Evolutionary conservation across 768 basidiomycete genomes (phyloP).

Genomic region (Rhodotorula babjevae): DNA sequence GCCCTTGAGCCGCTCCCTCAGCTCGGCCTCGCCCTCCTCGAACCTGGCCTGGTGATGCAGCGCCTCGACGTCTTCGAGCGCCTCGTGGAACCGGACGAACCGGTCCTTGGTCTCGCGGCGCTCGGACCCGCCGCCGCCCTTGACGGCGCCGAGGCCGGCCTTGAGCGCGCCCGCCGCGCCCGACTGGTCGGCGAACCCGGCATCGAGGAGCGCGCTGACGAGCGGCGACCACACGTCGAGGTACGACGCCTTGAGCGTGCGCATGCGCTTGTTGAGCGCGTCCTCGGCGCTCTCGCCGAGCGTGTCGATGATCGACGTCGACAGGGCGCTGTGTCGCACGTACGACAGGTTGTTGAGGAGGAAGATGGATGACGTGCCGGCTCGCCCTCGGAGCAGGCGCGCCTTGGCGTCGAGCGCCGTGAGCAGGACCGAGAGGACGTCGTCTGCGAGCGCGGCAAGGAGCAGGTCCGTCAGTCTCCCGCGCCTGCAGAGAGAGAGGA

Average conservation of each 20-base stretch:
- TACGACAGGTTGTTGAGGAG: slow-evolving; percentile 43
- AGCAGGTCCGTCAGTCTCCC: neutral
- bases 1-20: slow-evolving; percentile 40
- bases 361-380: slow-evolving; percentile 38
- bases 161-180: slow-evolving; percentile 39
- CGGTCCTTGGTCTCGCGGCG: slow-evolving; percentile 41
- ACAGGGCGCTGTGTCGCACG: slow-evolving; percentile 38
- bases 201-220: slow-evolving; percentile 41
- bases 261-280: slow-evolving; percentile 41
- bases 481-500: too few relatives aligned
- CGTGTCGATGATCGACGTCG: slow-evolving; percentile 37
- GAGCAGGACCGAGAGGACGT: slow-evolving; percentile 35
- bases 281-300: slow-evolving; percentile 40
- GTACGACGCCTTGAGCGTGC: slow-evolving; percentile 37
- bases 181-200: slow-evolving; percentile 36
- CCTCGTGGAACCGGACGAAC: slow-evolving; percentile 43
- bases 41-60: slow-evolving; percentile 32
- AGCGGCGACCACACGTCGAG: slow-evolving; percentile 42
- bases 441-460: slow-evolving; percentile 18
- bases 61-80: slow-evolving; percentile 41
- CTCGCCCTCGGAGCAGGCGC: slow-evolving; percentile 14
- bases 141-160: slow-evolving; percentile 35
- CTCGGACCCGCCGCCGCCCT: slow-evolving; percentile 36
- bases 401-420: slow-evolving; percentile 34
- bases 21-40: slow-evolving; percentile 37